These are phyloP conservation scores for Nemania sp. DNA, from an alignment of 2,329 filamentous ascomycete species.

Conservation along the genomic window DNA sequence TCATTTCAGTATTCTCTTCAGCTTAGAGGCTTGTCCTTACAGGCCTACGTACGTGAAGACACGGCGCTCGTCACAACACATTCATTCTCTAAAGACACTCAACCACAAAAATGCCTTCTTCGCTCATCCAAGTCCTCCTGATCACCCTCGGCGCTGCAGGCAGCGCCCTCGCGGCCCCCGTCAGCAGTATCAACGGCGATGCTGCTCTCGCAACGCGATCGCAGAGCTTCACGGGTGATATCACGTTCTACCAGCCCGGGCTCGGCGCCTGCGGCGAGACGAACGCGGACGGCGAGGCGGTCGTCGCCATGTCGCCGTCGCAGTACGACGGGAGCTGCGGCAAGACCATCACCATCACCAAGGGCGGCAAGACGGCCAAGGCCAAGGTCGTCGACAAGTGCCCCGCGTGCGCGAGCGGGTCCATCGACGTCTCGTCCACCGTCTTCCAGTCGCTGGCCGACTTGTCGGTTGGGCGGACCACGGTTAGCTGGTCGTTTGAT, in stretches of 20 bases:
- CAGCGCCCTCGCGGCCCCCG: conserved; percentile 23
- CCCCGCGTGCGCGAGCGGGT: conserved; percentile 32
- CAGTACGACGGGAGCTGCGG: conserved; percentile 38
- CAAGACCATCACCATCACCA: conserved; percentile 37
- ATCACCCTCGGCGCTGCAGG: conserved; percentile 27
- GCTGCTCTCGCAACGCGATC: background rate
- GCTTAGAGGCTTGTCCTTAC: background rate
- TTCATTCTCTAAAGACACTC: background rate
- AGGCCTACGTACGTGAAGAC: too few species aligned
- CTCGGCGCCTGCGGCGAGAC: conserved; percentile 37
- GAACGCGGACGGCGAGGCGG: conserved; percentile 31
- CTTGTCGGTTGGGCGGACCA: conserved; percentile 33
- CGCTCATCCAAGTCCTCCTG: conserved; percentile 31
- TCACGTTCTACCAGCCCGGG: conserved; percentile 38
- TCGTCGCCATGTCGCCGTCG: conserved; percentile 36
- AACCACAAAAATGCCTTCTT: conserved; percentile 31
- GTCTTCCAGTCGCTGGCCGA: conserved; percentile 37
- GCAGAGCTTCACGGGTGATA: conserved; percentile 30
- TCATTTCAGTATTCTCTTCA: conserved; percentile 15
- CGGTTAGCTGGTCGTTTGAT: conserved; percentile 33
- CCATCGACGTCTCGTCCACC: conserved; percentile 41
- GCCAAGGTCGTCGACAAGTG: conserved; percentile 42
- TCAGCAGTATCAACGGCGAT: background rate
- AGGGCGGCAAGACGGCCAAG: conserved; percentile 30
- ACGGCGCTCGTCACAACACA: background rate